These are phyloP conservation scores for Tardiomyces blankii DNA, from an alignment of 1,139 yeast species.

Conservation along the genomic window DNA sequence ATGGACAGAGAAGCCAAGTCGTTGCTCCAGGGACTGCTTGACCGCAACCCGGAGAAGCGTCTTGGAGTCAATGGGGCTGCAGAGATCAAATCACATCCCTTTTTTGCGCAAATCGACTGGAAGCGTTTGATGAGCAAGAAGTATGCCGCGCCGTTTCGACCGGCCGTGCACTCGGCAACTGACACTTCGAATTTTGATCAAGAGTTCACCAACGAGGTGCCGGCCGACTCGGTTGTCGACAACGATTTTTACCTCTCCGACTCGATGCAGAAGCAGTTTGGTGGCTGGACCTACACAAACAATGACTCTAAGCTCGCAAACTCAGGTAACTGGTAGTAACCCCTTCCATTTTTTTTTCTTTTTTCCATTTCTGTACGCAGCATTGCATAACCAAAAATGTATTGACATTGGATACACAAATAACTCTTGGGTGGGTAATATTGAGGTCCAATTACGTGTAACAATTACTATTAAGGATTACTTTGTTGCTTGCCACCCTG, in stretches of 20 bases:
- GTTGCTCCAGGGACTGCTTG: constrained; percentile 59
- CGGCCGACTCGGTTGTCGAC: constrained; percentile 92
- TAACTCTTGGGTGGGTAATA: too few relatives aligned
- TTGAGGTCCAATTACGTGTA: too few relatives aligned
- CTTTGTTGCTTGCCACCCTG: constrained; percentile 15
- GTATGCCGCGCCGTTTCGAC: constrained; percentile 92
- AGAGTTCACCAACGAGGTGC: constrained; percentile 87
- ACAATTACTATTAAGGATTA: too few relatives aligned
- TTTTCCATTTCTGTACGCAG: too few relatives aligned
- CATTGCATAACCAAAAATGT: too few relatives aligned
- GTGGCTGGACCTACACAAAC: constrained; percentile 94
- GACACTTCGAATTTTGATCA: constrained; percentile 91
- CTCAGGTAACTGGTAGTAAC: constrained; percentile 13
- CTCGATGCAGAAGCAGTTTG: constrained; percentile 91
- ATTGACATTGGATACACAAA: too few relatives aligned
- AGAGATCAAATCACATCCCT: constrained; percentile 75
- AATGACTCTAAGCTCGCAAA: constrained; percentile 15
- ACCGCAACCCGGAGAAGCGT: constrained; percentile 77
- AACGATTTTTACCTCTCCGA: constrained; percentile 48
- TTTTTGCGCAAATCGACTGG: constrained; percentile 92
- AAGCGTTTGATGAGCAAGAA: constrained; percentile 70
- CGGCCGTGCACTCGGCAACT: constrained; percentile 73
- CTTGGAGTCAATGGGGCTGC: constrained; percentile 72
- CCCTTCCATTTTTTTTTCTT: too few relatives aligned
- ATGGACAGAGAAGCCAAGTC: constrained; percentile 87